A percentile compares a stretch with the other conserved stretches of the same genome.
Evolutionary conservation across 1,284 basidiomycete species (phyloP).

Genomic region (Moesziomyces globuligerus): DNA sequence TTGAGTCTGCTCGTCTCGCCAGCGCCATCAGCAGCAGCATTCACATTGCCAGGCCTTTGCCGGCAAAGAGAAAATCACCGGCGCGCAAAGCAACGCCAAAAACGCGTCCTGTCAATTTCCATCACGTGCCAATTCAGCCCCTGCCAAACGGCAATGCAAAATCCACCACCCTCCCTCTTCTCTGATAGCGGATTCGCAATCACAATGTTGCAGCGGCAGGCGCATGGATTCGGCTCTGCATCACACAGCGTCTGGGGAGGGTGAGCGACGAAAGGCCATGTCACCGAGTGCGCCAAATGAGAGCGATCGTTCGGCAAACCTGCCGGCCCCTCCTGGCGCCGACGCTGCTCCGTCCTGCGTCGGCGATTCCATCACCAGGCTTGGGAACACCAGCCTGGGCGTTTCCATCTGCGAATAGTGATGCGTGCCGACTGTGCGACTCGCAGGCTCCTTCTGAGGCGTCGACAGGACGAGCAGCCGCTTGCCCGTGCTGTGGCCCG

Average conservation of each 20-base stretch:
- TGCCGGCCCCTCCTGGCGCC: neutral
- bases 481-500: conserved; percentile 5
- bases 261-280: conserved; percentile 15
- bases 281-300: conserved; percentile 24
- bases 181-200: conserved; percentile 20
- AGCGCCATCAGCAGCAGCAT: too few species aligned
- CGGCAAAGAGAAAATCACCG: too few species aligned
- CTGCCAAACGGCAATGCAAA: too few species aligned
- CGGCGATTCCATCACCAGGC: conserved; percentile 34
- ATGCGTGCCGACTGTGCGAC: conserved; percentile 6
- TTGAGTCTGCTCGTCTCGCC: too few species aligned
- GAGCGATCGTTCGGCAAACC: conserved; percentile 18
- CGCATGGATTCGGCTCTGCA: too few species aligned
- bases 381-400: conserved; percentile 27
- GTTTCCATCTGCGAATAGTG: conserved; percentile 15
- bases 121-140: too few species aligned
- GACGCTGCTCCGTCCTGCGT: conserved; percentile 10
- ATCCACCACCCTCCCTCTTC: conserved; percentile 4
- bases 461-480: conserved; percentile 38
- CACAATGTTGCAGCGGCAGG: too few species aligned
- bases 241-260: conserved; percentile 40
- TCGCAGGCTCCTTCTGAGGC: conserved; percentile 22
- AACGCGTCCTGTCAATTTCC: too few species aligned
- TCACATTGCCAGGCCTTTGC: too few species aligned
- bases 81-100: too few species aligned